These are phyloP conservation scores for Immersiella caudata DNA, from an alignment of 495 filamentous ascomycete genomes.

Conservation along the genomic window DNA sequence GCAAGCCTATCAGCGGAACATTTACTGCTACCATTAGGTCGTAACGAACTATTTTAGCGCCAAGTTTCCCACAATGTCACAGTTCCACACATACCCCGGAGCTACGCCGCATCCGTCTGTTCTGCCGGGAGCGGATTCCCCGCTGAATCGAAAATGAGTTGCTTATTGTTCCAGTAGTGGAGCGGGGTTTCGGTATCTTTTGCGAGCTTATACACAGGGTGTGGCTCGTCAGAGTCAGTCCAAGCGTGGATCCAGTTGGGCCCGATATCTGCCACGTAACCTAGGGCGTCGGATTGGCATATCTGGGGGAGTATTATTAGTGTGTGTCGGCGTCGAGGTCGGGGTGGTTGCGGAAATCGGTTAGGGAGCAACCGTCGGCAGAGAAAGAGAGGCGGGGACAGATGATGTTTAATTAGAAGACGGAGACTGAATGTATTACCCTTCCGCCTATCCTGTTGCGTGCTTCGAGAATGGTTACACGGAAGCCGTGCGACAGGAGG, in stretches of 20 bases:
- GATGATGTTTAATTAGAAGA: conserved; percentile 21
- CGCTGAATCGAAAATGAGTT: conserved; percentile 55
- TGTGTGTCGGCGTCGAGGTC: too few species aligned
- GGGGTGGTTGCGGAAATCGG: too few species aligned
- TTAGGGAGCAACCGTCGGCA: too few species aligned
- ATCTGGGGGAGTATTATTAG: conserved; percentile 21
- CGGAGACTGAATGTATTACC: conserved; percentile 43
- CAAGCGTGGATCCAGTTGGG: conserved; percentile 82
- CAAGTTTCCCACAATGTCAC: too few species aligned
- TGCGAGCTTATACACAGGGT: conserved; percentile 62
- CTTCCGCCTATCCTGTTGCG: conserved; percentile 70
- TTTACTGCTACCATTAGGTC: too few species aligned
- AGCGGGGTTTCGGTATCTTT: conserved; percentile 47
- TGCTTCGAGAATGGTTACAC: conserved; percentile 69
- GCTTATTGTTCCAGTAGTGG: conserved; percentile 57
- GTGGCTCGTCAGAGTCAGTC: conserved; percentile 64
- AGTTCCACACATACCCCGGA: too few species aligned
- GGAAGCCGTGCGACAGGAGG: conserved; percentile 64
- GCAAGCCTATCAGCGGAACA: too few species aligned
- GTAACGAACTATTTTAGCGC: too few species aligned
- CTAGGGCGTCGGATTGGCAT: conserved; percentile 30
- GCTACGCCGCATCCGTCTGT: too few species aligned
- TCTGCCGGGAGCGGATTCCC: conserved; percentile 55
- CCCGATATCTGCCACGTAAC: conserved; percentile 59
- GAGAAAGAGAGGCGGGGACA: too few species aligned